Percentiles rank a stretch among this genome's conserved stretches.
Evolutionary conservation across 345 rosid species (phyloP).

Genomic region (Gynandropsis gynandra): DNA sequence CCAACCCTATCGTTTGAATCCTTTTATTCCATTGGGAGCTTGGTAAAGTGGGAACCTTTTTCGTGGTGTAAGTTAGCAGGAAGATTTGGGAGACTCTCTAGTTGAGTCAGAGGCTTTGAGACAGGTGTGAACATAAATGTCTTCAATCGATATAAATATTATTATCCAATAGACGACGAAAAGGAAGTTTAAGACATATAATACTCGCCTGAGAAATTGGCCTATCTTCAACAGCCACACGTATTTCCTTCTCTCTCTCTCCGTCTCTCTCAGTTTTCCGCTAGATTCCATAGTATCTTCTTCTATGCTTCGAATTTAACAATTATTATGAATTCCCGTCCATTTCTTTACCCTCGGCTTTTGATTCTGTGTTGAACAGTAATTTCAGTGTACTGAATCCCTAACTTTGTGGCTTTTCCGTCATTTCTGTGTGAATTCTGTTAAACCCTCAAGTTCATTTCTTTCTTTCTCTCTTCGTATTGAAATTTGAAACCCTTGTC

Average conservation of each 20-base stretch:
- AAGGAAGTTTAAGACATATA: background rate
- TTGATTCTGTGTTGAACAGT: too few species aligned
- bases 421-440: background rate
- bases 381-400: too few species aligned
- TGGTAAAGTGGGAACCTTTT: too few species aligned
- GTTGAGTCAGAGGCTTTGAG: background rate
- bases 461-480: constrained; percentile 1
- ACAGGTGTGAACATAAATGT: constrained; percentile 5
- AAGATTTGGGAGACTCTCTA: background rate
- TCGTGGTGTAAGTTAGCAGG: too few species aligned
- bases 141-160: background rate
- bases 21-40: too few species aligned
- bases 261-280: too few species aligned
- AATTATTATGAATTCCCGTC: background rate
- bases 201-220: constrained; percentile 8
- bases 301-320: background rate
- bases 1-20: constrained; percentile 26
- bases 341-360: background rate
- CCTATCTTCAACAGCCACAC: constrained; percentile 25
- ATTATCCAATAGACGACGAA: background rate
- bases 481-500: constrained; percentile 15
- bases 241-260: constrained; percentile 13
- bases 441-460: constrained; percentile 14
- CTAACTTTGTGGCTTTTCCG: background rate
- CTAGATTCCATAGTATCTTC: too few species aligned